A percentile compares a stretch with the other conserved stretches of the same genome.
phyloP scores from a whole-genome alignment of 148 eudicot genomes.

The Arbutus unedo region DNA sequence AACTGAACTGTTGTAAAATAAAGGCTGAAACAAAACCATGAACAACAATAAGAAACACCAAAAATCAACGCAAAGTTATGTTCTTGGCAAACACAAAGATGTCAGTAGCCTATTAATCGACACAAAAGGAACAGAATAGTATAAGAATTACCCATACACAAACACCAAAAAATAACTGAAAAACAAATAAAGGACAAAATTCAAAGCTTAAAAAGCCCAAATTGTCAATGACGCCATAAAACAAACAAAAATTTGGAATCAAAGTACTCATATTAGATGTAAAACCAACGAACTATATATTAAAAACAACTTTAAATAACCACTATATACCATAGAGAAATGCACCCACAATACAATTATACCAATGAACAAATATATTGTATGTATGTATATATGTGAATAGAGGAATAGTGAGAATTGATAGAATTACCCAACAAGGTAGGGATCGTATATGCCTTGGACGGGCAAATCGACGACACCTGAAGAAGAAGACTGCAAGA shows the following conservation, averaged over 20 bases:
- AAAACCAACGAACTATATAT: not conserved
- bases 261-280: not conserved
- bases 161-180: not conserved
- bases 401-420: not conserved
- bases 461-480: constrained; percentile 84
- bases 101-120: not conserved
- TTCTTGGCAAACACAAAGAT: constrained; percentile 13
- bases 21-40: constrained; percentile 43
- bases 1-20: constrained; percentile 78
- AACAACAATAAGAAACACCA: not conserved
- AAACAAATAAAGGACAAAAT: not conserved
- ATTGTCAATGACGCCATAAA: not conserved
- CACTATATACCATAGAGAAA: not conserved
- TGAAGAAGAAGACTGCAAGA: constrained; percentile 46
- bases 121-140: not conserved
- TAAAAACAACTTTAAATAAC: not conserved
- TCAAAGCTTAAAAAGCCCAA: not conserved
- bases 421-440: constrained; percentile 69
- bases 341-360: not conserved
- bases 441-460: constrained; percentile 76
- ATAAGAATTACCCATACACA: not conserved
- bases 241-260: not conserved
- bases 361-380: not conserved
- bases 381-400: not conserved
- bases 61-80: not conserved